A percentile compares a stretch with the other conserved stretches of the same genome.
phyloP scores from a whole-genome alignment of 2,329 filamentous ascomycete genomes.

The Sporothrix globosa region DNA sequence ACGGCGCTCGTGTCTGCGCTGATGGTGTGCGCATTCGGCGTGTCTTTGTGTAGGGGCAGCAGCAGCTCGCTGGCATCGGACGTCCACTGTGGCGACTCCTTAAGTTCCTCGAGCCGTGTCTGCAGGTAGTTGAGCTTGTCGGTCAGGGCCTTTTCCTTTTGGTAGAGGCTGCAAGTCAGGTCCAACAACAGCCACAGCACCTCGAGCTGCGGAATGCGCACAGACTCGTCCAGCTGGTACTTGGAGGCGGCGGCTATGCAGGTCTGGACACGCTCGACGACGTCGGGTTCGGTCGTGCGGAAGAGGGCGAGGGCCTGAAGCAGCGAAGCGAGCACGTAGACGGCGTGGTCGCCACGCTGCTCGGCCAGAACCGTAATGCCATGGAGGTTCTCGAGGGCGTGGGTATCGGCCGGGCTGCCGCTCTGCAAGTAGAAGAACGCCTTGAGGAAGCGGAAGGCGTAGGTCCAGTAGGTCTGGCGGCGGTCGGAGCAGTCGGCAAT shows the following conservation, averaged over 20 bases:
- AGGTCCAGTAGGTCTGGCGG: constrained; percentile 74
- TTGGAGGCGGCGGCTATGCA: constrained; percentile 75
- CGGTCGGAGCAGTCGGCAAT: constrained; percentile 68
- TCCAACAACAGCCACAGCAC: constrained; percentile 69
- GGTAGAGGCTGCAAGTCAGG: constrained; percentile 68
- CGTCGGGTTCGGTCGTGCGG: constrained; percentile 64
- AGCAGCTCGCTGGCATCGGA: constrained; percentile 54
- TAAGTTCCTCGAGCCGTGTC: constrained; percentile 61
- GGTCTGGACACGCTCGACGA: constrained; percentile 69
- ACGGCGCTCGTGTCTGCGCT: constrained; percentile 62
- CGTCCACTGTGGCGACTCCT: constrained; percentile 51
- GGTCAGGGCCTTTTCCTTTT: constrained; percentile 59
- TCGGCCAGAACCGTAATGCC: constrained; percentile 63
- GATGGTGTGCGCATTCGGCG: constrained; percentile 54
- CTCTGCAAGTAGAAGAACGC: constrained; percentile 69
- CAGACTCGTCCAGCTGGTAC: constrained; percentile 67
- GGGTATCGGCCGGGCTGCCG: constrained; percentile 62
- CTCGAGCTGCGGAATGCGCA: constrained; percentile 67
- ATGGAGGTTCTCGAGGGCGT: constrained; percentile 70
- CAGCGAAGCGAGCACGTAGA: constrained; percentile 67
- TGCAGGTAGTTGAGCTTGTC: constrained; percentile 67
- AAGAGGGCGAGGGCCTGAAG: constrained; percentile 72
- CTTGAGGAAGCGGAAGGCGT: constrained; percentile 75
- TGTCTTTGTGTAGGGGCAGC: constrained; percentile 59
- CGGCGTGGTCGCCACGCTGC: constrained; percentile 62